Conservation (phyloP, 2,329 filamentous ascomycete genomes). For the Bipolaris oryzae region DNA sequence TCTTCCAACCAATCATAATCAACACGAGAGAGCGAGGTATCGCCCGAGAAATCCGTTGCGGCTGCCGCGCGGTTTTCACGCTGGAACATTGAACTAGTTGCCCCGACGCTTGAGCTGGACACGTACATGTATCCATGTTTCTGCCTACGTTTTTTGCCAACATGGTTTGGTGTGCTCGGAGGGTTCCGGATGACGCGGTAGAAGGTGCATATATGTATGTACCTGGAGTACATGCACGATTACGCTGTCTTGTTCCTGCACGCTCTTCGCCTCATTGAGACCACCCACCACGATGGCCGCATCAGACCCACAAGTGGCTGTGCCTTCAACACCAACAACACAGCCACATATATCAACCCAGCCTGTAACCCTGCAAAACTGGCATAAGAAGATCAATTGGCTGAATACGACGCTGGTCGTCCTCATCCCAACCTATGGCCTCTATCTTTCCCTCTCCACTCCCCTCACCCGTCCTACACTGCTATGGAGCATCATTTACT, state of each 20-base stretch:
- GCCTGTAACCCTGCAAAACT: slow-evolving; percentile 62
- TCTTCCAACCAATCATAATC: slow-evolving; percentile 4
- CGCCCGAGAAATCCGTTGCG: slow-evolving; percentile 3
- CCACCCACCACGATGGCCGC: slow-evolving; percentile 10
- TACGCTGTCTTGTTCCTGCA: not conserved
- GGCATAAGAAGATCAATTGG: slow-evolving; percentile 93
- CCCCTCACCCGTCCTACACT: slow-evolving; percentile 73
- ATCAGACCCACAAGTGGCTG: not conserved
- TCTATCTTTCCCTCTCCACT: slow-evolving; percentile 76
- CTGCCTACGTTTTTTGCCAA: slow-evolving; percentile 7
- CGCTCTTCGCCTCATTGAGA: not conserved
- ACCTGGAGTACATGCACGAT: not conserved
- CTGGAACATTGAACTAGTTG: slow-evolving; percentile 1
- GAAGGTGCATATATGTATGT: slow-evolving; percentile 12
- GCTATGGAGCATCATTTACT: slow-evolving; percentile 75
- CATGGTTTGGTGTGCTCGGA: slow-evolving; percentile 10
- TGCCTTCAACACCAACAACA: slow-evolving; percentile 5
- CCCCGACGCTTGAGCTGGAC: slow-evolving; percentile 12
- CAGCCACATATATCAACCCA: slow-evolving; percentile 27
- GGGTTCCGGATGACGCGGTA: slow-evolving; percentile 2
- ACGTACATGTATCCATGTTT: not conserved
- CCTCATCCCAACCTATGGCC: slow-evolving; percentile 73
- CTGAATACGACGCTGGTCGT: slow-evolving; percentile 82
- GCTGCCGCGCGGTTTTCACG: slow-evolving; percentile 3
- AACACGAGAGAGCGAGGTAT: not conserved